phyloP scores from a whole-genome alignment of 768 basidiomycete species.

The Termitomyces bulborhizus region DNA sequence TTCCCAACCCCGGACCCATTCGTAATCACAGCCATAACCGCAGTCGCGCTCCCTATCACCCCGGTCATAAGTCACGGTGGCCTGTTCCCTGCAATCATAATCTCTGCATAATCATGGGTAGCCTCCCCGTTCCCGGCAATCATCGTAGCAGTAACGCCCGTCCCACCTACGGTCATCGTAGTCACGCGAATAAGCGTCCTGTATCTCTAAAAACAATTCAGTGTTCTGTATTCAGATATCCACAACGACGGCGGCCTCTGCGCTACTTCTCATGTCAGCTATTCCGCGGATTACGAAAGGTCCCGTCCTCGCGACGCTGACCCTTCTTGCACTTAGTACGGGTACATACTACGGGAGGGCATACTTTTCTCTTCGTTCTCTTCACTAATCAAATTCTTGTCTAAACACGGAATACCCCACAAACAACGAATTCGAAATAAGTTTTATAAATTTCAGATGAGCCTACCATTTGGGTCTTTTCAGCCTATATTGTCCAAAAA shows the following conservation, averaged over 20 bases:
- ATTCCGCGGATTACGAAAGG: conserved; percentile 68
- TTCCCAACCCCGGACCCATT: conserved; percentile 4
- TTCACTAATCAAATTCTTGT: conserved; percentile 18
- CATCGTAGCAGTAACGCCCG: conserved; percentile 38
- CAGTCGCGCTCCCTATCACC: conserved; percentile 35
- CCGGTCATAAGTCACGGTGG: conserved; percentile 33
- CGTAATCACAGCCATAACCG: conserved; percentile 18
- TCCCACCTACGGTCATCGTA: conserved; percentile 48
- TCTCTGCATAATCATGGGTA: conserved; percentile 10
- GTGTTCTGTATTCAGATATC: background rate
- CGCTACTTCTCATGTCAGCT: conserved; percentile 68
- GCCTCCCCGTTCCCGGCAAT: conserved; percentile 24
- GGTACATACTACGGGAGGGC: conserved; percentile 67
- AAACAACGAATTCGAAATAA: background rate
- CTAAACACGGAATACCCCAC: background rate
- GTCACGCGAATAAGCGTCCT: conserved; percentile 46
- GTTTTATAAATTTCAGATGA: background rate
- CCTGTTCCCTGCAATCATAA: conserved; percentile 34
- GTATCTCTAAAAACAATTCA: background rate
- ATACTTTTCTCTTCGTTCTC: conserved; percentile 36
- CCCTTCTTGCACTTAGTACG: conserved; percentile 53
- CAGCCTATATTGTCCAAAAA: background rate
- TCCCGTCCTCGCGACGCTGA: conserved; percentile 61
- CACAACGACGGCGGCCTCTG: conserved; percentile 58
- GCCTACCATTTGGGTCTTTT: background rate